phyloP scores from a whole-genome alignment of 345 rosid genomes.

The Hevea brasiliensis region DNA sequence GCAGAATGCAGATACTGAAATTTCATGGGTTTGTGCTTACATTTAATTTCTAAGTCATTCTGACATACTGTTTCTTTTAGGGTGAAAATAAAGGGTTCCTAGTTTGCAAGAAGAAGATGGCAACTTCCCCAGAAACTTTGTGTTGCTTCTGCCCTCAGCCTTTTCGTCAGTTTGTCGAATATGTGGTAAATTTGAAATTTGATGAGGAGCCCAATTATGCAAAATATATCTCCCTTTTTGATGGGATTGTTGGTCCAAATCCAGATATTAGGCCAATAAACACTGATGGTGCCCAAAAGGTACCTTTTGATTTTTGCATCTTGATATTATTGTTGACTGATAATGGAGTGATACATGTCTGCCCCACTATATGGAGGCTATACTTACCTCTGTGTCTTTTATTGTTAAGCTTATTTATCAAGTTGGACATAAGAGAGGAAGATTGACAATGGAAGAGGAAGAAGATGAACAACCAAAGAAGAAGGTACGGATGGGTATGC shows the following conservation, averaged over 20 bases:
- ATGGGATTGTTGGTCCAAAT: conserved; percentile 87
- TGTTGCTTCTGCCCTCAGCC: conserved; percentile 90
- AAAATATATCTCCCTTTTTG: conserved; percentile 83
- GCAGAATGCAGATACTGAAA: conserved; percentile 16
- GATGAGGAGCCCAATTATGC: conserved; percentile 99
- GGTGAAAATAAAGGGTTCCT: conserved; percentile 96
- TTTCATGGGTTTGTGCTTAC: not conserved
- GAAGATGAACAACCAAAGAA: conserved; percentile 94
- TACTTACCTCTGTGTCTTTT: conserved; percentile 27
- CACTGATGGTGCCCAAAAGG: conserved; percentile 98
- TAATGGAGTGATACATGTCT: not conserved
- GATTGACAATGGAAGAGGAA: conserved; percentile 82
- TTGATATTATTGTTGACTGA: conserved; percentile 1
- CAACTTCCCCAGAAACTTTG: conserved; percentile 87
- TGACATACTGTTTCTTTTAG: conserved; percentile 44
- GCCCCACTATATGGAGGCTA: not conserved
- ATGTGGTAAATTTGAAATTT: conserved; percentile 87
- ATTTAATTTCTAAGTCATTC: conserved; percentile 1
- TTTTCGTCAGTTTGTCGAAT: conserved; percentile 84
- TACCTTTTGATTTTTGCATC: conserved; percentile 27
- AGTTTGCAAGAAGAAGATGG: conserved; percentile 98
- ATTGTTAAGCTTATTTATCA: conserved; percentile 74
- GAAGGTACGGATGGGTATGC: conserved; percentile 96
- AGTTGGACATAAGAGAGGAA: conserved; percentile 96
- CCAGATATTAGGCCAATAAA: conserved; percentile 95